phyloP scores from a whole-genome alignment of 2,329 filamentous ascomycete species.

The Pyrenochaeta sp. region DNA sequence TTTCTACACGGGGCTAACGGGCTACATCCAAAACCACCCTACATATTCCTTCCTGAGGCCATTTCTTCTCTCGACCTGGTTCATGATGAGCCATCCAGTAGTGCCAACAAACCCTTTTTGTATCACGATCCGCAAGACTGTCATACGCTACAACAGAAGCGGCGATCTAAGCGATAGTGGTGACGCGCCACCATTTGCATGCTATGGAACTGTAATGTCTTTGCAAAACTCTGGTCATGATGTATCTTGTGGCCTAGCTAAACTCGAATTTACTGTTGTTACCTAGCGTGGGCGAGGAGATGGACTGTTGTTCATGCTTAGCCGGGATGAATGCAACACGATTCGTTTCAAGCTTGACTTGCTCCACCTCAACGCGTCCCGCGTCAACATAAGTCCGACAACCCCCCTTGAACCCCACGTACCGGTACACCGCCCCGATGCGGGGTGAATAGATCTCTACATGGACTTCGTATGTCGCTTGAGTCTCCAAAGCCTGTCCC shows the following conservation, averaged over 20 bases:
- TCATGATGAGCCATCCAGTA: background rate
- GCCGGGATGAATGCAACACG: constrained; percentile 14
- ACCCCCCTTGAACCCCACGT: constrained; percentile 24
- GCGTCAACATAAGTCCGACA: constrained; percentile 23
- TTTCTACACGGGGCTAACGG: no score
- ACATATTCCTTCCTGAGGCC: no score
- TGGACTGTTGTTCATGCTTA: background rate
- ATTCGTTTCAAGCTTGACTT: constrained; percentile 15
- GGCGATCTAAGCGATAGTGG: background rate
- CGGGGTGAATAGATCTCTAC: constrained; percentile 31
- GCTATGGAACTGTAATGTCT: background rate
- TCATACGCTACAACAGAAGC: no score
- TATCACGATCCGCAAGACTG: background rate
- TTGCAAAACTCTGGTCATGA: background rate
- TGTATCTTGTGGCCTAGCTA: background rate
- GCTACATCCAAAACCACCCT: no score
- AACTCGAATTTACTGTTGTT: background rate
- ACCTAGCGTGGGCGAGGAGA: background rate
- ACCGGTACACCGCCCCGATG: constrained; percentile 26
- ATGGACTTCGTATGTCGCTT: constrained; percentile 36
- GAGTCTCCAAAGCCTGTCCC: background rate
- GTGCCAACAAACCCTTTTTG: background rate
- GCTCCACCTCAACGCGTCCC: constrained; percentile 16
- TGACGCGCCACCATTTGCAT: background rate
- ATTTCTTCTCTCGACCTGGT: background rate